Percentiles rank a stretch among this genome's conserved stretches.
phyloP scores from a whole-genome alignment of 306 rosid species.

The Acacia acuminata region DNA sequence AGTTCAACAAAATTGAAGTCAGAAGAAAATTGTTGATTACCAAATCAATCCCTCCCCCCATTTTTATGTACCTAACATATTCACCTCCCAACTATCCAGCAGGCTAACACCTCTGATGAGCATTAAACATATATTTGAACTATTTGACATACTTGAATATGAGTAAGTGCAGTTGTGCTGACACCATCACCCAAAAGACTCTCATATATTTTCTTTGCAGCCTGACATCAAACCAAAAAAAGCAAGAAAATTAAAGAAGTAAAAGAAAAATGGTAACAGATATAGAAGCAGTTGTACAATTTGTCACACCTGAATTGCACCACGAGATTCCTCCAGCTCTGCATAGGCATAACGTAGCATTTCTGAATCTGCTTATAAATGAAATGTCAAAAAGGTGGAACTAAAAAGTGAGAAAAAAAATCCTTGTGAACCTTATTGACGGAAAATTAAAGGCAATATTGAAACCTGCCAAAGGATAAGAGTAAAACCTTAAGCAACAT shows the following conservation, averaged over 20 bases:
- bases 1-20: not conserved
- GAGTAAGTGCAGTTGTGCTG: slow-evolving; percentile 75
- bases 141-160: slow-evolving; percentile 73
- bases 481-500: slow-evolving; percentile 2
- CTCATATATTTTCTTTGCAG: slow-evolving; percentile 92
- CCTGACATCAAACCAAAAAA: slow-evolving; percentile 52
- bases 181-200: slow-evolving; percentile 73
- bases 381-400: slow-evolving; percentile 5
- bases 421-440: not conserved
- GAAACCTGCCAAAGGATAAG: not conserved
- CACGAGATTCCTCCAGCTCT: slow-evolving; percentile 98
- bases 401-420: not conserved
- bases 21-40: not conserved
- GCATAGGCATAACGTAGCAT: slow-evolving; percentile 95
- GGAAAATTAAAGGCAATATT: slow-evolving; percentile 9
- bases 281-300: slow-evolving; percentile 22
- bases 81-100: not conserved
- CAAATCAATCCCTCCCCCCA: not conserved
- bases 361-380: slow-evolving; percentile 58
- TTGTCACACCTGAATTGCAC: slow-evolving; percentile 77
- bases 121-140: slow-evolving; percentile 18
- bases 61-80: slow-evolving; percentile 16
- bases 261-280: slow-evolving; percentile 12
- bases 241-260: slow-evolving; percentile 20
- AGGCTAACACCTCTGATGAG: slow-evolving; percentile 23